Percentiles rank a stretch among this genome's conserved stretches.
phyloP scores from a whole-genome alignment of 2,329 filamentous ascomycete genomes.

The Sporothrix luriei region DNA sequence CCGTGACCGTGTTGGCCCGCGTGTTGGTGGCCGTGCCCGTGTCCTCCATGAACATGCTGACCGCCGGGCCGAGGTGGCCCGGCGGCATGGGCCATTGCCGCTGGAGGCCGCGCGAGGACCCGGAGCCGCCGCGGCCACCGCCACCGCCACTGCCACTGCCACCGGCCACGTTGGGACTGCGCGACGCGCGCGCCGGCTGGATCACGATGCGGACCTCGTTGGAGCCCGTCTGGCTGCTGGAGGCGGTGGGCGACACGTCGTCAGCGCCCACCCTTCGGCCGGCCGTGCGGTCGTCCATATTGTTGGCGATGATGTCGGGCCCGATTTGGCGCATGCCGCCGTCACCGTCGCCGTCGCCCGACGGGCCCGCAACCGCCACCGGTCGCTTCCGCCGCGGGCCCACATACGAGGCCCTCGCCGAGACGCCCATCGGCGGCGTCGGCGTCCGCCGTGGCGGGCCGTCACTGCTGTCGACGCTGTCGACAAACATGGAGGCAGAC shows the following conservation, averaged over 20 bases:
- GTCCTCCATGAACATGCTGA: constrained; percentile 40
- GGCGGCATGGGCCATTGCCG: constrained; percentile 41
- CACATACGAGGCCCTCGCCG: background rate
- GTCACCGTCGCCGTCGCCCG: no score
- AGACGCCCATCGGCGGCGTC: constrained; percentile 13
- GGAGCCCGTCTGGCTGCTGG: constrained; percentile 25
- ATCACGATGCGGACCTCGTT: constrained; percentile 43
- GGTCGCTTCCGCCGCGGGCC: background rate
- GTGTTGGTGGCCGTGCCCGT: constrained; percentile 33
- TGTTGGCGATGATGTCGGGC: constrained; percentile 15
- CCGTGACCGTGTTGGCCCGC: background rate
- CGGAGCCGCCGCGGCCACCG: background rate
- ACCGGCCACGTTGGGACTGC: constrained; percentile 27
- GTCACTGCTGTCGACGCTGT: background rate
- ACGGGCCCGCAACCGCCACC: no score
- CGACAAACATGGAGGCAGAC: constrained; percentile 44
- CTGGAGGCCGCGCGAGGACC: background rate
- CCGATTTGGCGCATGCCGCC: background rate
- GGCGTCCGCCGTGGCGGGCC: background rate
- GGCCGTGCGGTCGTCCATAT: background rate
- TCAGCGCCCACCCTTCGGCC: background rate
- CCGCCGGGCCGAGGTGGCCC: constrained; percentile 38
- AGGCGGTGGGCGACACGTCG: constrained; percentile 31
- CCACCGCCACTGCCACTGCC: constrained; percentile 7
- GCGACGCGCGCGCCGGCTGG: constrained; percentile 36